Base-by-base conservation (phyloP, 2,329 filamentous ascomycete species). In the Cordyceps cateniannulata region DNA sequence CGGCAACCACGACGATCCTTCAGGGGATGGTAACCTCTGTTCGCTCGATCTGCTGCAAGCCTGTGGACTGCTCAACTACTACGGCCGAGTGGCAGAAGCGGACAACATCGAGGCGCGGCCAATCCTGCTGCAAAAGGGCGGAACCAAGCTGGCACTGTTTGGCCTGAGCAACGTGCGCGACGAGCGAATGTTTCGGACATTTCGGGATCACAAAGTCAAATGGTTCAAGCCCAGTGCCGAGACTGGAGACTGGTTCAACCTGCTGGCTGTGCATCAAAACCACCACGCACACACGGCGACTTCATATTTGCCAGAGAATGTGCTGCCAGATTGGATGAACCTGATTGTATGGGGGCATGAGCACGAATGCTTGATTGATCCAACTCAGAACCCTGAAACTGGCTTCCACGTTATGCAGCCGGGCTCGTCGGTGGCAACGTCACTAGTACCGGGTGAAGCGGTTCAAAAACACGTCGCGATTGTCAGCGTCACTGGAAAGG, bases 391-490 rank as follows among this genome's bases (percentile, higher is more conserved):
- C 67, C 85, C 89, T 0, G 91, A 96, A 69, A 96, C 88, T 52
- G 89, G 88, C 0, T 99, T 99, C 67, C 86, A 95, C 66, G 93
- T 99, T 64, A 97, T 99, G 85, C 95, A 99, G 69, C 95, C 95
- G 0, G 95, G 95, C 0, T 99, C 95, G 0, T 98, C 95, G 0
- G 89, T 99, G 0, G 95, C 93, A 0, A 99, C 95, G 1, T 98
- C 95, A 0, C 79, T 99, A 0, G 87, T 95, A 9, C 88, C 90
- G 0, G 93, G 93, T 29, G 95, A 99, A 75, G 90, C 95, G 0
- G 91, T 92, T 1, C 80, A 91, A 8, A 99, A 99, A 71, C 90
- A 98, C 61, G 90, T 98, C 7, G 87, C 92, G 1, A 88, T 99
- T 22, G 72, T 98, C 54, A 95, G 82, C 66, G 79, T 99, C 57